Base-by-base conservation (phyloP, 2,329 filamentous ascomycete species). In the Plenodomus tracheiphilus region DNA sequence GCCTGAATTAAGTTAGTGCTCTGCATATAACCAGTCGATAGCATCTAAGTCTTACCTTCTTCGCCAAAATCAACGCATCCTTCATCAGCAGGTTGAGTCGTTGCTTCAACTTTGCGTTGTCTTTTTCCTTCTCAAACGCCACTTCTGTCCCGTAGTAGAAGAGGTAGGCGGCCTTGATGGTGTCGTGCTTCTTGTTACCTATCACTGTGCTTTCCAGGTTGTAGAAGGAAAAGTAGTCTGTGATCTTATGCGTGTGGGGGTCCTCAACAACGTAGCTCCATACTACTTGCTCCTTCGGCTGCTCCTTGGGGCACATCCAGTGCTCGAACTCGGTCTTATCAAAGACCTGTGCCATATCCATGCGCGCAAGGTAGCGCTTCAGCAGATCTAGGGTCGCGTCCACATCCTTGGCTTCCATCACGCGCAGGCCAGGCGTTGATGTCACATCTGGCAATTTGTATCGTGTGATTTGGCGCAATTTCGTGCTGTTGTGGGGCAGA, bases 161-260 rank as follows among this genome's bases (percentile, higher is more conserved):
- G 46, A 97, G 83, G 74, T 99, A 99, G 22, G 94, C 94, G 3
- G 93, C 94, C 58, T 87, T 88, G 65, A 99, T 85, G 48, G 85
- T 84, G 51, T 85, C 82, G 75, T 96, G 87, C 70, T 89, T 89
- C 39, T 83, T 77, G 67, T 91, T 85, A 60, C 87, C 86, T 64
- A 99, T 95, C 49, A 97, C 88, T 1, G 91, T 94, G 15, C 91
- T 96, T 71, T 96, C 91, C 28, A 99, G 86, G 68, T 85, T 86
- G 79, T 97, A 99, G 77, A 97, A 99, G 32, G 91, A 97, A 76
- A 97, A 88, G 76, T 96, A 97, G 74, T 99, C 94, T 32, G 91
- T 97, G 66, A 99, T 89, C 63, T 91, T 91, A 54, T 88, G 83
- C 42, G 86, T 85, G 39, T 84, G 62, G 0, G 80, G 74, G 44